Evolutionary conservation across 2,329 filamentous ascomycete species (phyloP), one percentile per base, ranked within the genome.

Genomic region (Diaporthe sp.): DNA sequence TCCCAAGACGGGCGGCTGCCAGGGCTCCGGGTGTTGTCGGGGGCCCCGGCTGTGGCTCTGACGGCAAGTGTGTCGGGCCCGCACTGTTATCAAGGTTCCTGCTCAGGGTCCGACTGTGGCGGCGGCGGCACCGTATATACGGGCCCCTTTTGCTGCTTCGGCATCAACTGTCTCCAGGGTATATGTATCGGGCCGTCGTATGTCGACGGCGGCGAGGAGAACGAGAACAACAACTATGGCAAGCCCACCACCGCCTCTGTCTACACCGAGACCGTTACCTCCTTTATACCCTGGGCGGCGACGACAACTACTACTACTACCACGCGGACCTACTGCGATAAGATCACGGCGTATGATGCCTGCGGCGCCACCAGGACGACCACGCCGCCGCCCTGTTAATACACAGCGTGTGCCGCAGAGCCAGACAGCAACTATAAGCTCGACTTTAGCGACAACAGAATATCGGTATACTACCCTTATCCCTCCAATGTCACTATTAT

Each of bases 131-230:
- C 56, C 32, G 32, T 39, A 22, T 59, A 35, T 59, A 59, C 56
- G 56, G 56, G 56, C 32, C 35, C 32, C n/a, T 59, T 59, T 37
- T 59, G 56, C 35, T 59, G 56, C 56, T 59, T 59, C 22, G 56
- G 56, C 56, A 39, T 59, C 56, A 35, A 59, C 35, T 59, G 32
- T 27, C 32, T 59, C 56, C 56, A 59, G 56, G 56, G 56, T 22
- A 56, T 22, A 13, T 59, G 35, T 27, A 59, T 59, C 1, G 56
- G 56, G 32, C 56, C 56, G 22, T 39, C 56, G 56, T 59, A 35
- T 19, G 56, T 59, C 35, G 56, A 35, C 35, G 56, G 56, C 35
- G 56, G 56, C 35, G 56, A 59, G n/a, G 22, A 59, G 35, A 59
- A 4, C 56, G 56, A 42, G 56, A 59, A 39, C 22, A 35, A 56